Conservation (phyloP, 202 grass and related monocot genomes). For the Elaeis oleifera region DNA sequence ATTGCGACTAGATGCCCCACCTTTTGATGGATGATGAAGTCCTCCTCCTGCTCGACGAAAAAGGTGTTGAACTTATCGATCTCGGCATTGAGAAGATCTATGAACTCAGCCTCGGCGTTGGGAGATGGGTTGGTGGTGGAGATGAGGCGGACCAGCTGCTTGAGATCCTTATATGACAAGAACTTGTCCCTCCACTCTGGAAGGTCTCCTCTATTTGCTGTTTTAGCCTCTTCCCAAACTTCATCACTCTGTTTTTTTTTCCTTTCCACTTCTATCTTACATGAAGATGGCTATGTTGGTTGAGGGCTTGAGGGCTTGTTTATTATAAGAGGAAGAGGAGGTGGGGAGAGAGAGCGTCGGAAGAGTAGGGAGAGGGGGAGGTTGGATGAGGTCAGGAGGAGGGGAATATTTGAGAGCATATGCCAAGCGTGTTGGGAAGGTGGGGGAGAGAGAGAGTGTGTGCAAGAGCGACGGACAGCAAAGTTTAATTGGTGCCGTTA, state of each 20-base stretch:
- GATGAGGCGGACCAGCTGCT: slow-evolving; percentile 46
- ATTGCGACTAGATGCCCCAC: not conserved
- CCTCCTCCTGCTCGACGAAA: slow-evolving; percentile 82
- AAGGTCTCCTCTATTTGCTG: slow-evolving; percentile 67
- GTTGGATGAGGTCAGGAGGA: not conserved
- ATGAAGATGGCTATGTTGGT: too few species aligned
- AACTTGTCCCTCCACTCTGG: slow-evolving; percentile 81
- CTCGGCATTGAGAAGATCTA: slow-evolving; percentile 42
- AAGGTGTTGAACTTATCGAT: slow-evolving; percentile 78
- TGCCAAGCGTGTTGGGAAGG: slow-evolving; percentile 13
- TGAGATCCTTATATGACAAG: slow-evolving; percentile 74
- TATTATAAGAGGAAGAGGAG: not conserved
- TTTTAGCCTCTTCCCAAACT: slow-evolving; percentile 79
- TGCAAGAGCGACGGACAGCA: too few species aligned
- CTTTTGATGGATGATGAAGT: slow-evolving; percentile 68
- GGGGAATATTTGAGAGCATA: slow-evolving; percentile 68
- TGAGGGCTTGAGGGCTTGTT: too few species aligned
- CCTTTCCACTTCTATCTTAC: not conserved
- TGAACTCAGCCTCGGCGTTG: slow-evolving; percentile 30
- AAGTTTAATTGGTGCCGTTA: too few species aligned
- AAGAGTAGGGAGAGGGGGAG: not conserved
- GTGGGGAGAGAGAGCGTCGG: not conserved
- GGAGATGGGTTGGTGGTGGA: not conserved
- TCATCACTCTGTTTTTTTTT: slow-evolving; percentile 28
- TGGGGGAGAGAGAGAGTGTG: not conserved